Conservation (phyloP, 352 stramenopile genomes). For the Phytophthora crassamura region DNA sequence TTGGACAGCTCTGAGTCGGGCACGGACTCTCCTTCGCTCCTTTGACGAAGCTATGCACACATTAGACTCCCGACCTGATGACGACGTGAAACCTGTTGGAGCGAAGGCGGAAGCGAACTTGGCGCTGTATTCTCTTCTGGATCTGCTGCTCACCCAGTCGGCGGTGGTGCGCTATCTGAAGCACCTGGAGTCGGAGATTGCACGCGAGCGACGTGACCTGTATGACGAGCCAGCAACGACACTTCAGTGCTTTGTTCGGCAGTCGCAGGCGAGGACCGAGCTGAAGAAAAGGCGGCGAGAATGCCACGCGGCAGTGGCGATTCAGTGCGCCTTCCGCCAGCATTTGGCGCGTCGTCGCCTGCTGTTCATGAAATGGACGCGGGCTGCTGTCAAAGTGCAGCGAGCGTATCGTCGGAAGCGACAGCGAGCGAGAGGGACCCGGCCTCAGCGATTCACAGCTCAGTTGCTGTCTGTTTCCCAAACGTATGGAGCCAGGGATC, state of each 20-base stretch:
- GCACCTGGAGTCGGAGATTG: slow-evolving; percentile 42
- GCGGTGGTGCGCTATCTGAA: slow-evolving; percentile 66
- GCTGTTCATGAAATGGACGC: slow-evolving; percentile 58
- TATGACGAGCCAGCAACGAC: slow-evolving; percentile 30
- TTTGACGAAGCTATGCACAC: slow-evolving; percentile 6
- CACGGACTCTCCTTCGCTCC: slow-evolving; percentile 25
- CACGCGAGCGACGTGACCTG: slow-evolving; percentile 29
- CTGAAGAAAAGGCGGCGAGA: slow-evolving; percentile 39
- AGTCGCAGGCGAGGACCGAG: slow-evolving; percentile 27
- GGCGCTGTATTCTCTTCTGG: slow-evolving; percentile 27
- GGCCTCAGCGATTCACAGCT: slow-evolving; percentile 45
- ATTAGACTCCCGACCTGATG: slow-evolving; percentile 8
- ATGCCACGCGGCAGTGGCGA: slow-evolving; percentile 44
- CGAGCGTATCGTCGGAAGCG: slow-evolving; percentile 64
- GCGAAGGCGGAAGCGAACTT: slow-evolving; percentile 3
- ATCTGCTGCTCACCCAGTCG: slow-evolving; percentile 34
- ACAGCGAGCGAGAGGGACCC: slow-evolving; percentile 43
- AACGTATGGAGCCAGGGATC: slow-evolving; percentile 40
- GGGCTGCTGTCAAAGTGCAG: slow-evolving; percentile 61
- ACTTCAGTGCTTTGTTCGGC: slow-evolving; percentile 61
- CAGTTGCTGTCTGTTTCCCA: slow-evolving; percentile 57
- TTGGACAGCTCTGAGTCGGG: slow-evolving; percentile 32
- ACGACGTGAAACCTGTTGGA: neutral
- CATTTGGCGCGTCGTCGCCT: slow-evolving; percentile 59
- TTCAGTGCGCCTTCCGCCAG: slow-evolving; percentile 78